Conservation (phyloP, 2,329 filamentous ascomycete species). For the Triangularia setosa region DNA sequence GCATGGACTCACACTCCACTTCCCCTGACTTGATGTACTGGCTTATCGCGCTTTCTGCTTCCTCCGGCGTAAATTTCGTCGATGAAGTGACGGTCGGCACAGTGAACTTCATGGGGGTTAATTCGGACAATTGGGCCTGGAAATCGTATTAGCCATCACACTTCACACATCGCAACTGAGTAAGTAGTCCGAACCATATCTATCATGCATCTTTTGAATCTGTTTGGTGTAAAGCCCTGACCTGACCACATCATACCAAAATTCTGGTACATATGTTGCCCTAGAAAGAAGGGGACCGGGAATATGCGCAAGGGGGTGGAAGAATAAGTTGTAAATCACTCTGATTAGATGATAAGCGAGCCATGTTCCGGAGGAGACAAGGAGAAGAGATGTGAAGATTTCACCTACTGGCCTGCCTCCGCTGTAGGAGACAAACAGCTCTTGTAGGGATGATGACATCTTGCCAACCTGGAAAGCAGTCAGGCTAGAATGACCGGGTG, state of each 20-base stretch:
- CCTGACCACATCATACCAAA: not conserved
- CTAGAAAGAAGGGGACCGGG: not conserved
- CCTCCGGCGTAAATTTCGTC: not conserved
- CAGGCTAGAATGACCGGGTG: too few species aligned
- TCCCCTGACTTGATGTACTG: not conserved
- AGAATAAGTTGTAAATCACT: constrained; percentile 1
- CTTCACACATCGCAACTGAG: too few species aligned
- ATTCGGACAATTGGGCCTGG: not conserved
- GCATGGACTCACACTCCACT: not conserved
- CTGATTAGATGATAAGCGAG: not conserved
- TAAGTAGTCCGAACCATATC: not conserved
- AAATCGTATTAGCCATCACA: not conserved
- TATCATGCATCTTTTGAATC: not conserved
- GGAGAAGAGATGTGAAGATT: not conserved
- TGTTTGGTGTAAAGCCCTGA: not conserved
- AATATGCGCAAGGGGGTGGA: not conserved
- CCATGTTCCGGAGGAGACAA: not conserved
- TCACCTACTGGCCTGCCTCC: not conserved
- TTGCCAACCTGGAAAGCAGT: too few species aligned
- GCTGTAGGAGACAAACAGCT: not conserved
- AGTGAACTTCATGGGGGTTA: not conserved
- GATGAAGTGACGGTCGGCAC: not conserved
- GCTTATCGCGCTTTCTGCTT: not conserved
- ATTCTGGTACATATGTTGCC: not conserved
- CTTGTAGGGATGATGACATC: not conserved